A percentile compares a stretch with the other conserved stretches of the same genome.
Evolutionary conservation across 1,139 yeast genomes (phyloP).

Genomic region (Sugiyamaella novakii): DNA sequence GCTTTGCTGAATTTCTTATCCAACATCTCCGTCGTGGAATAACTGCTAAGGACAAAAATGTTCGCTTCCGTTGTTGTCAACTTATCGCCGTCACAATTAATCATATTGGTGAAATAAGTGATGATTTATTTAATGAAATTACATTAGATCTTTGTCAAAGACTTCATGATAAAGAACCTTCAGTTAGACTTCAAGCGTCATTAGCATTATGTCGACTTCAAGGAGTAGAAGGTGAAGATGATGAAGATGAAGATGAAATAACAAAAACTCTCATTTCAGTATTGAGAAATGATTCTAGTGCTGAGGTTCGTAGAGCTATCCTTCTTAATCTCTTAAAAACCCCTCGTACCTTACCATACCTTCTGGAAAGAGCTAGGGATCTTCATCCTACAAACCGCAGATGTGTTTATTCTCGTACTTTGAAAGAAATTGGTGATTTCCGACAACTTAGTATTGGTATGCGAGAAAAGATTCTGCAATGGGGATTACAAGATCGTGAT

Average conservation of each 20-base stretch:
- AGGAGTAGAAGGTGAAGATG: slow-evolving; percentile 50
- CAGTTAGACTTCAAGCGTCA: slow-evolving; percentile 79
- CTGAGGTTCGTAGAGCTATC: slow-evolving; percentile 90
- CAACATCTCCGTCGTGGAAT: slow-evolving; percentile 73
- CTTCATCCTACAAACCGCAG: slow-evolving; percentile 70
- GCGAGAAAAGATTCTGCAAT: slow-evolving; percentile 66
- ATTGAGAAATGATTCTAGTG: slow-evolving; percentile 74
- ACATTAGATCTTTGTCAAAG: slow-evolving; percentile 64
- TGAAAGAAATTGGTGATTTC: slow-evolving; percentile 71
- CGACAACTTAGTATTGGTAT: slow-evolving; percentile 58
- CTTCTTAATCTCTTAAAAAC: slow-evolving; percentile 66
- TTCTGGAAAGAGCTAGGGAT: slow-evolving; percentile 85
- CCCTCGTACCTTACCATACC: slow-evolving; percentile 54
- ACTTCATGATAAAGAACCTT: slow-evolving; percentile 74
- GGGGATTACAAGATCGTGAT: slow-evolving; percentile 92
- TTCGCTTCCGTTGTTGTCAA: slow-evolving; percentile 80
- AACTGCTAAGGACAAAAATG: slow-evolving; percentile 73
- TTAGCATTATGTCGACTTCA: slow-evolving; percentile 81
- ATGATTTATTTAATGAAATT: slow-evolving; percentile 65
- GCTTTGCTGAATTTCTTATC: slow-evolving; percentile 64
- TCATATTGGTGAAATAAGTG: slow-evolving; percentile 75
- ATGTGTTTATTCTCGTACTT: slow-evolving; percentile 66
- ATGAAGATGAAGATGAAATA: slow-evolving; percentile 35
- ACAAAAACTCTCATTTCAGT: slow-evolving; percentile 54
- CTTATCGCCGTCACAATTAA: slow-evolving; percentile 72